phyloP scores from a whole-genome alignment of 345 rosid species.

The Trapa incisa region DNA sequence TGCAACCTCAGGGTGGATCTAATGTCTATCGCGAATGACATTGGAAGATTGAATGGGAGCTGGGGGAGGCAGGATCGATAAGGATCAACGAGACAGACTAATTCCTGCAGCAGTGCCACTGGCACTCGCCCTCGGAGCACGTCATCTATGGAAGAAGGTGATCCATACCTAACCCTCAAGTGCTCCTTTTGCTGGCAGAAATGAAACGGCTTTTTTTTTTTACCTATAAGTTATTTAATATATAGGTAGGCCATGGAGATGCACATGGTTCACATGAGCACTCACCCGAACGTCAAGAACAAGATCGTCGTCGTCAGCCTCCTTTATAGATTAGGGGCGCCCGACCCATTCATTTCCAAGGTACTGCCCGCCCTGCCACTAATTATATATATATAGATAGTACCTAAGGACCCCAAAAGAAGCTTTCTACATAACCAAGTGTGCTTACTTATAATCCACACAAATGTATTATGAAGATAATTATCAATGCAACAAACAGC shows the following conservation, averaged over 20 bases:
- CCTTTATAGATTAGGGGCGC: slow-evolving; percentile 37
- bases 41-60: slow-evolving; percentile 40
- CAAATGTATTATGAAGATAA: too few relatives aligned
- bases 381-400: too few relatives aligned
- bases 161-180: not conserved
- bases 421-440: too few relatives aligned
- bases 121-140: slow-evolving; percentile 85
- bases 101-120: slow-evolving; percentile 53
- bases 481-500: not conserved
- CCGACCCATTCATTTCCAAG: slow-evolving; percentile 45
- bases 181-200: not conserved
- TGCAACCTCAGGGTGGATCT: too few relatives aligned
- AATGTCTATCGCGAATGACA: not conserved
- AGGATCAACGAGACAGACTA: slow-evolving; percentile 32
- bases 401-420: too few relatives aligned
- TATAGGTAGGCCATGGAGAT: slow-evolving; percentile 27
- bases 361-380: slow-evolving; percentile 10
- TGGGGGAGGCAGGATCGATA: slow-evolving; percentile 30
- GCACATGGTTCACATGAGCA: slow-evolving; percentile 57
- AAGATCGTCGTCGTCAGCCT: slow-evolving; percentile 37
- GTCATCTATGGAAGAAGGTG: slow-evolving; percentile 53
- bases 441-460: too few relatives aligned
- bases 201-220: too few relatives aligned
- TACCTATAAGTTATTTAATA: not conserved
- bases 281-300: slow-evolving; percentile 26